Percentiles rank a stretch among this genome's conserved stretches.
phyloP scores from a whole-genome alignment of 2,329 filamentous ascomycete genomes.

The Arthrobotrys pseudoclavata region DNA sequence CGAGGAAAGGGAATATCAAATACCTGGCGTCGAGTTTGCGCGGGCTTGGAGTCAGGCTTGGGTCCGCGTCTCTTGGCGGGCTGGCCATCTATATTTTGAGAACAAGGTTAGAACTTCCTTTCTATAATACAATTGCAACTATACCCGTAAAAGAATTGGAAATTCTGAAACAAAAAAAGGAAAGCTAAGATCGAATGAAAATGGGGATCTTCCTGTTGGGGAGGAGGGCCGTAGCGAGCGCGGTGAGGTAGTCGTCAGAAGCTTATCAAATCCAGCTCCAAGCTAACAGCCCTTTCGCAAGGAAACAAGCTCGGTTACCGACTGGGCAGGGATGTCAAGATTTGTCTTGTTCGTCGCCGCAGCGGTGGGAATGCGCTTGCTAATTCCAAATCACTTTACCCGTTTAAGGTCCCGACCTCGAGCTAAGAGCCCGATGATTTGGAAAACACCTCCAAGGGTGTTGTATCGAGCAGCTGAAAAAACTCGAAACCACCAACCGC shows the following conservation, averaged over 20 bases:
- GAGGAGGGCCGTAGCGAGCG: conserved; percentile 13
- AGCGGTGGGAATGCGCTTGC: conserved; percentile 39
- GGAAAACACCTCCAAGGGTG: conserved; percentile 54
- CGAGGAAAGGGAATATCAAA: conserved; percentile 67
- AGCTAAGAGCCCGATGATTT: conserved; percentile 56
- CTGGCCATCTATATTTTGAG: conserved; percentile 76
- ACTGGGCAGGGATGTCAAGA: conserved; percentile 38
- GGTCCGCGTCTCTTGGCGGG: conserved; percentile 90
- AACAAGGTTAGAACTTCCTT: conserved; percentile 5
- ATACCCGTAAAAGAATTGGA: conserved; percentile 30
- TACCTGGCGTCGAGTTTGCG: conserved; percentile 90
- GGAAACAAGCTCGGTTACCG: conserved; percentile 41
- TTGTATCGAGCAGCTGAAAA: conserved; percentile 40
- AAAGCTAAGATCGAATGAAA: not conserved
- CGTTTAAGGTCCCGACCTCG: conserved; percentile 47
- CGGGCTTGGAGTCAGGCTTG: conserved; percentile 96
- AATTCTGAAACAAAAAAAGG: conserved; percentile 44
- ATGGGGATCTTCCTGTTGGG: not conserved
- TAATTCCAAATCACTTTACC: conserved; percentile 60
- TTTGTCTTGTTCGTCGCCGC: conserved; percentile 52
- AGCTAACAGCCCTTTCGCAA: not conserved
- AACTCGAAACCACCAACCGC: conserved; percentile 13
- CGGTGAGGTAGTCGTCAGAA: conserved; percentile 22
- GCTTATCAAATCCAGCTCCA: conserved; percentile 58
- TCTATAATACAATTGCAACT: conserved; percentile 25